Evolutionary conservation across 345 rosid species (phyloP), one percentile per base, ranked within the genome.

Genomic region (Eucalyptus cladocalyx): DNA sequence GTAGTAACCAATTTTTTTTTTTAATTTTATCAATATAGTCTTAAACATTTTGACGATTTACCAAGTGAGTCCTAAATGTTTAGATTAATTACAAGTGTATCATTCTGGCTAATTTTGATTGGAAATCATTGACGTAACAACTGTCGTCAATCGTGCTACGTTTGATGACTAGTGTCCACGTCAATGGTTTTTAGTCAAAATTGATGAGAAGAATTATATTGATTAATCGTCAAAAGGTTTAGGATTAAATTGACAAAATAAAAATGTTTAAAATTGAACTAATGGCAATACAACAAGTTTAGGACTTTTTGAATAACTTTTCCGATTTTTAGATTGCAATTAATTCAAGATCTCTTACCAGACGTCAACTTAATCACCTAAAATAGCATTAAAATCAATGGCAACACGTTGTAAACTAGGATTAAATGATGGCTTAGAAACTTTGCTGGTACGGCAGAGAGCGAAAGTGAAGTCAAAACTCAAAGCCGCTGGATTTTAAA

Each of bases 121-220:
- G 62, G 6, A 26, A 56, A 24, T 56, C 13, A 21, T 0, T 56
- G 0, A 56, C 1, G 0, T 23, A 56, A 56, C 5, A 10, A 9
- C 28, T 0, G 6, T 56, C 1, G 0, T 56, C 60, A 3, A 0
- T 24, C 3, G 3, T 56, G 60, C 60, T 24, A 56, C 1, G 5
- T 56, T 0, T 26, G 3, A 7, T 1, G 11, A 8, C 2, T 19
- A 19, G 9, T 53, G 9, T 53, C 2, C 24, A 53, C 1, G 1
- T 19, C 58, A 19, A 8, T 0, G 11, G 2, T 53, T 19, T 53
- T 53, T 19, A 8, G 24, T 8, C 24, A 53, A 53, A 53, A 53
- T 53, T 2, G 10, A 30, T 14, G 2, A 6, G 0, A 65, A 65
- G 10, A 30, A 65, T 6, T 65, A 65, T 14, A 30, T 30, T 30